These are phyloP conservation scores for Fraxinus baroniana DNA, from an alignment of 305 asterid genomes.

Conservation along the genomic window DNA sequence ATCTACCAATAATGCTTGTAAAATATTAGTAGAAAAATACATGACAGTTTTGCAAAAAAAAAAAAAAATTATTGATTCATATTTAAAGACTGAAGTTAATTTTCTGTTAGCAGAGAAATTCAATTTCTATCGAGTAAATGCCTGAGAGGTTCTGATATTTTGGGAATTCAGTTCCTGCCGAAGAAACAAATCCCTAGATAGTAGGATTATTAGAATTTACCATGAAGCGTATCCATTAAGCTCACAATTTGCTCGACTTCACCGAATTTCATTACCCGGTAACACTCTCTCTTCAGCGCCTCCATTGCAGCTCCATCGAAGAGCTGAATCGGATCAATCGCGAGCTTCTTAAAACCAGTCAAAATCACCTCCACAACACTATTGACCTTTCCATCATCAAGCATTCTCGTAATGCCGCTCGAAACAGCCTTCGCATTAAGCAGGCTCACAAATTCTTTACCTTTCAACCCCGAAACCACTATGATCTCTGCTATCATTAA, in stretches of 20 bases:
- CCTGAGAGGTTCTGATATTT: not conserved
- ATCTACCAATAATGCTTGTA: not conserved
- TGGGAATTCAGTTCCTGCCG: not conserved
- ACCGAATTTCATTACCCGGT: conserved; percentile 43
- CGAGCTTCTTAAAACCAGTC: conserved; percentile 48
- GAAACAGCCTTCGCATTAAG: conserved; percentile 45
- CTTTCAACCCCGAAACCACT: conserved; percentile 54
- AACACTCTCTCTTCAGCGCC: conserved; percentile 54
- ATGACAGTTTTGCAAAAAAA: not conserved
- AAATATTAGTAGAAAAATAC: not conserved
- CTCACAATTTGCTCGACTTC: conserved; percentile 50
- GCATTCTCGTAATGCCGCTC: conserved; percentile 48
- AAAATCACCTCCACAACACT: conserved; percentile 40
- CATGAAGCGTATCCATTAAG: conserved; percentile 62
- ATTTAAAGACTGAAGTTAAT: not conserved
- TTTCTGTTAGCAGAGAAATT: not conserved
- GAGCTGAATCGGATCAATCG: conserved; percentile 47
- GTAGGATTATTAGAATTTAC: conserved; percentile 29
- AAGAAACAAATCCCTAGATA: not conserved
- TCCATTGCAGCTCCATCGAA: conserved; percentile 48
- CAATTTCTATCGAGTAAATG: not conserved
- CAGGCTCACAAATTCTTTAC: conserved; percentile 40
- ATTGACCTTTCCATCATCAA: conserved; percentile 42
- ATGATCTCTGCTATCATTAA: conserved; percentile 63
- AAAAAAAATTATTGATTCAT: not conserved